These are phyloP conservation scores for Mycena sp. DNA, from an alignment of 1,284 basidiomycete species.

Conservation along the genomic window DNA sequence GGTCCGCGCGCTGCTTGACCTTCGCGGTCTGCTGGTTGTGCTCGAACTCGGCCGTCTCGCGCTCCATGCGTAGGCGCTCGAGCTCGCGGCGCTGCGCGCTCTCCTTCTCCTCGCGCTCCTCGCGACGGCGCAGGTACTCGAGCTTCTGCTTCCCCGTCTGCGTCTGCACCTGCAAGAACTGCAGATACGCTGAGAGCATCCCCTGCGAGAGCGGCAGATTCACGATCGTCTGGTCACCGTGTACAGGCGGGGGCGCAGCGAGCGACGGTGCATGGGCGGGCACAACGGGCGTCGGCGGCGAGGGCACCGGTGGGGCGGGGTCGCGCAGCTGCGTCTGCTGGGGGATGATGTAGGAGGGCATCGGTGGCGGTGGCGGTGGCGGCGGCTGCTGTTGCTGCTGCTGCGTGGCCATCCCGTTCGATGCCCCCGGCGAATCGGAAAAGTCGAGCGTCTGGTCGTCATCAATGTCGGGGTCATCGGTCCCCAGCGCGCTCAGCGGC, in stretches of 20 bases:
- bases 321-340: slow-evolving; percentile 29
- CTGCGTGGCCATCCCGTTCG: slow-evolving; percentile 31
- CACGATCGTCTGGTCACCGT: slow-evolving; percentile 40
- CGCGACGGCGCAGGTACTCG: slow-evolving; percentile 68
- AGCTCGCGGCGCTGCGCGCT: slow-evolving; percentile 56
- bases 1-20: slow-evolving; percentile 66
- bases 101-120: slow-evolving; percentile 70
- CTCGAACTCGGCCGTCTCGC: slow-evolving; percentile 62
- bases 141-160: slow-evolving; percentile 68
- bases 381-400: slow-evolving; percentile 11
- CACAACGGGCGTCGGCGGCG: slow-evolving; percentile 6
- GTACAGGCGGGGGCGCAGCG: slow-evolving; percentile 16
- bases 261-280: slow-evolving; percentile 19
- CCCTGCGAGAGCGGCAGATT: slow-evolving; percentile 65
- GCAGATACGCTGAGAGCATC: slow-evolving; percentile 64
- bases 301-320: neutral
- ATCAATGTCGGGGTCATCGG: slow-evolving; percentile 59
- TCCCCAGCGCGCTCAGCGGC: slow-evolving; percentile 39
- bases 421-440: slow-evolving; percentile 40
- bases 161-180: slow-evolving; percentile 64
- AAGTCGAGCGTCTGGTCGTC: slow-evolving; percentile 56
- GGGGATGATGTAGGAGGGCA: slow-evolving; percentile 22
- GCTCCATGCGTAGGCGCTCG: slow-evolving; percentile 56
- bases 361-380: slow-evolving; percentile 5
- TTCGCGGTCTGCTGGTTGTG: slow-evolving; percentile 58